Base-by-base conservation (phyloP, 1,284 basidiomycete genomes). In the Athelia sp. region DNA sequence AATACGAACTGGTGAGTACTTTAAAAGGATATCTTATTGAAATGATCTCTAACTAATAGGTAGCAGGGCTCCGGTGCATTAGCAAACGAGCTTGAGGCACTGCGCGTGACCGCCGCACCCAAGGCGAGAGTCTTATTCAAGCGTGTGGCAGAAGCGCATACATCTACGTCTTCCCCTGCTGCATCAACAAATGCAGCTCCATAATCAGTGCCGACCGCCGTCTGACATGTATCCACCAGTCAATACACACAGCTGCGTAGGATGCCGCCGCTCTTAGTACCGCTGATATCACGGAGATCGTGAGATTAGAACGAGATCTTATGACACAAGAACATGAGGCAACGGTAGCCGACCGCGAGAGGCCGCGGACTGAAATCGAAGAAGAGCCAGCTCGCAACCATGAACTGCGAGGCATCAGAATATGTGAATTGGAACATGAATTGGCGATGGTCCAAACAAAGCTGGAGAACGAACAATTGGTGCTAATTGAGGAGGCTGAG, bases 341-440 rank as follows among this genome's bases (percentile, higher is more conserved):
- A 15, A 71, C 73, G 6, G 71, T 73, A 2, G 71, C 67, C 1
- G 82, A 84, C 55, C 74, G 80, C 26, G 75, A 78, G 29, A 66
- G 64, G 3, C 57, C 79, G 31, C 66, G 72, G 23, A 72, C 70
- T 4, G 75, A 76, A 52, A 64, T 76, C 2, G 70, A 73, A 2
- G 74, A 65, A 2, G 78, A 77, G 54, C 72, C 75, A 22, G 64
- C 63, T 45, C 67, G 63, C 1, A 58, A 77, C 18, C 70, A 78
- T 34, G 74, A 74, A 50, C 76, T 81, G 50, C 74, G 76, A 45
- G 73, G 79, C 29, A 69, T 68, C 11, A 75, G 81, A 15, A 81
- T 87, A 32, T 64, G 62, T 15, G 73, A 74, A 4, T 66, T 89
- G 29, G 80, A 87, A 58, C 76, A 79, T 1, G 82, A 89, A 55